Evolutionary conservation across 2,329 filamentous ascomycete genomes (phyloP), one percentile per base, ranked within the genome.

Genomic region (Pyrenophora tritici-repentis): DNA sequence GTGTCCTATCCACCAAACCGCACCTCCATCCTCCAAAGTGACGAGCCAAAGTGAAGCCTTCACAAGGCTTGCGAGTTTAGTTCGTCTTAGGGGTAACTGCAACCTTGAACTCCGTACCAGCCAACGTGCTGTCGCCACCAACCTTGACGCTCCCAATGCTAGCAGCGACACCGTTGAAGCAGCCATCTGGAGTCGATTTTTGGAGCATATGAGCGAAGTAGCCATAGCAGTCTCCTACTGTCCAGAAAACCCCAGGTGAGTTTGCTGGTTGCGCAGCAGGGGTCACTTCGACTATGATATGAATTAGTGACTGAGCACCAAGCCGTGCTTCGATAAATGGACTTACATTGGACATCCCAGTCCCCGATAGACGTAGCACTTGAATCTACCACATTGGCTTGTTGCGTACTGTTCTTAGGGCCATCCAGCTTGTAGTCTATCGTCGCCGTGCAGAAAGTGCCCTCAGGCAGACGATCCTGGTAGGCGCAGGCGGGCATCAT

Each of bases 401-500:
- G 42, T 24, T 65, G 59, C 3, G 42, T 61, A 24, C 49, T 63
- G n/a, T 12, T 57, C 45, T 61, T 61, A 1, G 54, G 37, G 1
- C 54, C 56, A 7, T 55, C 47, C 6, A 70, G 56, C 31, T 37
- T 13, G 48, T 49, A 68, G 33, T 63, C 53, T 8, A 63, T 41
- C 7, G 54, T 50, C 24, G 56, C 52, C 18, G 50, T 45, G 50
- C 66, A 70, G 6, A 59, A n/a, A 2, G 38, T 56, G 20, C 47
- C 58, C 1, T 53, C 9, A 6, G 56, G 24, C 5, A 59, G 33
- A 18, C 50, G 60, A 6, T 61, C 53, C 31, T 42, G 59, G 35
- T 63, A 65, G 6, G 67, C 67, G 36, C 67, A 70, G 3, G 31
- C 20, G 1, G 63, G 62, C 58, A 70, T 63, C 58, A 70, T 67